These are phyloP conservation scores for Papilionanthe hybrid DNA, from an alignment of 116 monocot genomes.

Conservation along the genomic window DNA sequence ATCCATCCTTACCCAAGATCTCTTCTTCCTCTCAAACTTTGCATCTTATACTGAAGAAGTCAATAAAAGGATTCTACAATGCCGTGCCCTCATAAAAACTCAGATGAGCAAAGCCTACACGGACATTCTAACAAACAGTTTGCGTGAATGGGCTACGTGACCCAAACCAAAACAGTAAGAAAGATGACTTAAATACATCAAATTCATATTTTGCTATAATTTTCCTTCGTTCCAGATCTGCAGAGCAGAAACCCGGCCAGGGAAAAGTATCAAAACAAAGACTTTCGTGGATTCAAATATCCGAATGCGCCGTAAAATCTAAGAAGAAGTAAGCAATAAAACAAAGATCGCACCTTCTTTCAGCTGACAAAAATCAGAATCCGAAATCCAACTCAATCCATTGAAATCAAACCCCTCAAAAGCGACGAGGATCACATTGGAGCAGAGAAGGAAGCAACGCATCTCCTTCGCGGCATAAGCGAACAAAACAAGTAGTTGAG, in stretches of 20 bases:
- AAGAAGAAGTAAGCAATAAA: background rate
- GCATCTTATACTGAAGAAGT: background rate
- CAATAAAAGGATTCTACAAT: background rate
- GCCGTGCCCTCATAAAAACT: background rate
- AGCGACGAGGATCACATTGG: background rate
- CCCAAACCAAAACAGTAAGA: background rate
- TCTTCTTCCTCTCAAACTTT: background rate
- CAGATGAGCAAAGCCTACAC: background rate
- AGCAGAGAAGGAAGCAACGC: background rate
- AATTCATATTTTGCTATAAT: background rate
- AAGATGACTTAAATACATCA: background rate
- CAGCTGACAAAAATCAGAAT: background rate
- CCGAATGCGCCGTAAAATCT: background rate
- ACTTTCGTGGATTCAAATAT: background rate
- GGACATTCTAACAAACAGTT: conserved; percentile 1
- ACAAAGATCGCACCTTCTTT: background rate
- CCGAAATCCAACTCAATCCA: background rate
- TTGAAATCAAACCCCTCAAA: background rate
- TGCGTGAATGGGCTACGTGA: background rate
- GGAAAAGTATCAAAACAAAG: background rate
- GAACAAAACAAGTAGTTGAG: background rate
- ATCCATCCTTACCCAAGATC: background rate
- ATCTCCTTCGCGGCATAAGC: background rate
- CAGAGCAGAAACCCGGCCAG: background rate
- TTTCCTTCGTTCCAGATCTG: background rate